Base-by-base conservation (phyloP, 2,329 filamentous ascomycete genomes). In the Ustilaginoidea virens region DNA sequence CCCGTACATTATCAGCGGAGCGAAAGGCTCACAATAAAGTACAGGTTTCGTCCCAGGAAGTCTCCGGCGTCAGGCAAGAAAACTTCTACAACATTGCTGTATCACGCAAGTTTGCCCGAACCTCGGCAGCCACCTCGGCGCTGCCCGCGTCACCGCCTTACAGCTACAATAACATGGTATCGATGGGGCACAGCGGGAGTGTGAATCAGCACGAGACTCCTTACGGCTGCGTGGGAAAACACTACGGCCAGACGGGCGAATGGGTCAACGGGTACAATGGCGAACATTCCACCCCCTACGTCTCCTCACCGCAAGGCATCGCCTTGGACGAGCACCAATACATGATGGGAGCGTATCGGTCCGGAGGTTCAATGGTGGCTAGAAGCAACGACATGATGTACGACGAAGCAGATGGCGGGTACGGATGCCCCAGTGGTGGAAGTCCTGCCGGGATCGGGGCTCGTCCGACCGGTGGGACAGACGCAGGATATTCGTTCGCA, bases 31-130 rank as follows among this genome's bases (percentile, higher is more conserved):
- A n/a, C n/a, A n/a, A n/a, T n/a, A n/a, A n/a, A n/a, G n/a, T n/a
- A n/a, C n/a, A n/a, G 49, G 49, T 53, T 10, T 43, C 47, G 10
- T 53, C 49, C 3, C 41, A 43, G 28, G 49, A 53, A 29, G 39
- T 49, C 5, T 33, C 38, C 7, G 17, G 35, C 38, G 33, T 32
- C 5, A 49, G 47, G 34, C 7, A 23, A 13, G 36, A 25, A 21
- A 47, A 49, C 16, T 28, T 24, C 7, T 53, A 53, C 39, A 45
- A 38, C 28, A 17, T 51, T 4, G 43, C 49, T 6, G 39, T 43
- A 4, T 49, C 50, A 16, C 45, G 50, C 17, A 46, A 46, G 17
- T 45, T 43, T 11, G 46, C 51, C 2, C 40, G 47, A 22, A 41
- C 38, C 7, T 32, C 37, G 6, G 36, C 41, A 8, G 10, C 35